Percentiles rank a stretch among this genome's conserved stretches.
phyloP scores from a whole-genome alignment of 345 rosid species.

The Pelargonium nanum region DNA sequence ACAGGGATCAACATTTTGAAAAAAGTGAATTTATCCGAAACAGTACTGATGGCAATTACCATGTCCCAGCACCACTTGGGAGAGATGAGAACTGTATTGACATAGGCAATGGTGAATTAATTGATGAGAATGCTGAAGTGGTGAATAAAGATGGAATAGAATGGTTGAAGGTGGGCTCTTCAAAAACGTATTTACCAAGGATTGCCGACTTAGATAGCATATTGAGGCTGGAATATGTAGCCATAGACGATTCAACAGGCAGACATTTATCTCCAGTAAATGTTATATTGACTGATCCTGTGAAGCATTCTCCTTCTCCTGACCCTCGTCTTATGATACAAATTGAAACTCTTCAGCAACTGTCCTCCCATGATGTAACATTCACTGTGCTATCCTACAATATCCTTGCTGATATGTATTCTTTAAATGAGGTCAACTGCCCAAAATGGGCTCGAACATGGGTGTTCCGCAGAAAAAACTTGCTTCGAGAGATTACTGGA shows the following conservation, averaged over 20 bases:
- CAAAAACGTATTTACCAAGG: too few relatives aligned
- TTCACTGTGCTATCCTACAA: constrained; percentile 24
- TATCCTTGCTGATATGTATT: constrained; percentile 30
- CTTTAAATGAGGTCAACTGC: constrained; percentile 29
- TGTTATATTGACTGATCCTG: too few relatives aligned
- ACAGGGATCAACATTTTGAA: background rate
- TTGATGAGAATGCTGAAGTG: background rate
- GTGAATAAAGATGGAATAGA: background rate
- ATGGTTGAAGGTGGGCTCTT: too few relatives aligned
- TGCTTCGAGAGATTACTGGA: constrained; percentile 43
- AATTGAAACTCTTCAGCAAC: background rate
- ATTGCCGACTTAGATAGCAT: too few relatives aligned
- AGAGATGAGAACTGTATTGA: background rate
- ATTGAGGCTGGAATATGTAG: background rate
- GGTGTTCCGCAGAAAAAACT: constrained; percentile 44
- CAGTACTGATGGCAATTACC: background rate
- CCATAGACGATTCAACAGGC: too few relatives aligned
- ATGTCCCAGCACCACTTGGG: background rate
- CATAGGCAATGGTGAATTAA: background rate
- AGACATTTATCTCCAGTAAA: too few relatives aligned
- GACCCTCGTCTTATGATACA: background rate
- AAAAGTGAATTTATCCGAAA: background rate
- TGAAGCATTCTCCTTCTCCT: background rate
- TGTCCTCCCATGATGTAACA: constrained; percentile 3
- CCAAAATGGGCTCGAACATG: constrained; percentile 50